Percentiles rank a stretch among this genome's conserved stretches.
phyloP scores from a whole-genome alignment of 805 yeast genomes.

The Barnettozyma siamensis region DNA sequence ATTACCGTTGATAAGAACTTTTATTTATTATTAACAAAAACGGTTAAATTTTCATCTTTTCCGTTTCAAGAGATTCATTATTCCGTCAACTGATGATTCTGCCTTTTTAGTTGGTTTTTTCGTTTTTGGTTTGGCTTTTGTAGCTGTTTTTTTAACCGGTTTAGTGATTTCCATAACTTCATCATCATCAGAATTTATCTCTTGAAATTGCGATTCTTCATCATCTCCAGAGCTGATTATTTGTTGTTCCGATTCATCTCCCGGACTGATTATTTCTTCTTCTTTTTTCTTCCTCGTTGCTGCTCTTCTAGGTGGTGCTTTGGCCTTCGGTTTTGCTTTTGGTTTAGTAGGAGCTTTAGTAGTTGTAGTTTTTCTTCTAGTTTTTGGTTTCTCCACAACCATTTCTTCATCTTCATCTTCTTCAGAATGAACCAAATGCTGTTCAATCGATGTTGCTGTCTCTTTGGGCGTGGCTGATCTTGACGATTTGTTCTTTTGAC shows the following conservation, averaged over 20 bases:
- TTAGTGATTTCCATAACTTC: background rate
- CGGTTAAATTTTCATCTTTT: background rate
- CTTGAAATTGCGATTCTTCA: slow-evolving; percentile 5
- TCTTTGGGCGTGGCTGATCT: slow-evolving; percentile 2
- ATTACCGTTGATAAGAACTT: too few relatives aligned
- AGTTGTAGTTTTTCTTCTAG: background rate
- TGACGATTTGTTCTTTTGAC: slow-evolving; percentile 2
- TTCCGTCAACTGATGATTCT: background rate
- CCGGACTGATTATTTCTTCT: background rate
- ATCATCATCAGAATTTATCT: slow-evolving; percentile 8
- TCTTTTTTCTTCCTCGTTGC: background rate
- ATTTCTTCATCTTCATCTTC: slow-evolving; percentile 6
- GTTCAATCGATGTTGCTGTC: background rate
- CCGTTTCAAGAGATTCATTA: background rate
- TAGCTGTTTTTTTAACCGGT: background rate
- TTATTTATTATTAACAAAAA: background rate
- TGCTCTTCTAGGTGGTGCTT: background rate
- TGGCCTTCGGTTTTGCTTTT: background rate
- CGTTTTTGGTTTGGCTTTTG: background rate
- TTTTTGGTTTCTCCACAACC: background rate
- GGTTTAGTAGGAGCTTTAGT: background rate
- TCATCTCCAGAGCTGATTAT: background rate
- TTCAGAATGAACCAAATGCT: slow-evolving; percentile 6
- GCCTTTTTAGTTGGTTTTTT: background rate
- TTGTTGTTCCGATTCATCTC: background rate